Base-by-base conservation (phyloP, 768 basidiomycete species). In the Terana coerulea region DNA sequence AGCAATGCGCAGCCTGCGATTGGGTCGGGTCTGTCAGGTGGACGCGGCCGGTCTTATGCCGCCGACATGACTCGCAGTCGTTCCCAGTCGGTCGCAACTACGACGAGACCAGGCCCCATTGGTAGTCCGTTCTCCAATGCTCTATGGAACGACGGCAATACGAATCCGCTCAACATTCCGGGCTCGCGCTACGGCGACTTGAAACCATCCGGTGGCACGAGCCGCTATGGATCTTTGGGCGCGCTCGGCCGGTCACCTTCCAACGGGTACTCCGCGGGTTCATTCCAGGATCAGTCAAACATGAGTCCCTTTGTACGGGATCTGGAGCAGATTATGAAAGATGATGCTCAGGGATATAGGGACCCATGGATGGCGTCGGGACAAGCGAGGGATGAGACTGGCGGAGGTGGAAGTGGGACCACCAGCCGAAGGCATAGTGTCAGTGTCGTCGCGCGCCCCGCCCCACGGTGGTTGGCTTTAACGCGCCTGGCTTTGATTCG, bases 221-320 rank as follows among this genome's bases (percentile, higher is more conserved):
- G 80, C 74, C 83, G 84, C 69, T 85, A 84, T 61, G 83, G 78
- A 53, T 79, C 75, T 49, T 75, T 81, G 60, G 81, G 81, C 60
- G 72, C 77, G 52, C 63, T 76, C 52, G 81, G 74, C 52, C 73
- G 76, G 64, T 83, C 80, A 24, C 75, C 81, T 43, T 76, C 72
- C 64, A 76, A 77, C 69, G 73, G 77, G 56, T 69, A 72, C 55
- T 66, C 72, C 55, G 53, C 50, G 1, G 78, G 78, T 61, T 78
- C 76, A 40, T 59, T 64, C 51, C 67, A 67, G 21, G 77, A 91
- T 67, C 67, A 80, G 35, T 86, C 88, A 26, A 92, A 91, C 64
- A 87, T 89, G 79, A 84, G 81, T 56, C 91, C 90, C 0, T 92
- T 93, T 64, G 80, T 88, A n/a, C 74, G 90, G 21, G 88, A 93